Conservation (phyloP, 139 green algal species). For the Picochlorum sp. region DNA sequence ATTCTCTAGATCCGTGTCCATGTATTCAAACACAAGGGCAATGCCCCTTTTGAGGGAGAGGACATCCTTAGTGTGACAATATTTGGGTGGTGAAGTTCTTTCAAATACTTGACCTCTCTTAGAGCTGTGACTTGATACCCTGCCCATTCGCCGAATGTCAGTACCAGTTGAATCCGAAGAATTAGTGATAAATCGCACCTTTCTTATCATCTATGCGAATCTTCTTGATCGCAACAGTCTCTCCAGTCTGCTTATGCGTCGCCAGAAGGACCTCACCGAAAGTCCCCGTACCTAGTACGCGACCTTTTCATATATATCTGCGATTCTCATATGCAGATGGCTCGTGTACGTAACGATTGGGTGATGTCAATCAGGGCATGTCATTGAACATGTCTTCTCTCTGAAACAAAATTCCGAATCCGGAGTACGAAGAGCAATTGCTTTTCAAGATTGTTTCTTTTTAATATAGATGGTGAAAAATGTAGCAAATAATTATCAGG, state of each 20-base stretch:
- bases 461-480: no score
- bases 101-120: constrained; percentile 85
- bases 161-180: not conserved
- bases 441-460: no score
- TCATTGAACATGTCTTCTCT: no score
- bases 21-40: constrained; percentile 70
- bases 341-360: no score
- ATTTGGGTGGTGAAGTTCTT: constrained; percentile 64
- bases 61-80: constrained; percentile 74
- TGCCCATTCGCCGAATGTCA: constrained; percentile 14
- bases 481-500: not conserved
- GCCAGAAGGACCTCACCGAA: constrained; percentile 74
- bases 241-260: constrained; percentile 72
- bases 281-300: constrained; percentile 56
- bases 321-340: not conserved
- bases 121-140: constrained; percentile 82
- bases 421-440: no score
- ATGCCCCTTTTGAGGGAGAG: constrained; percentile 58
- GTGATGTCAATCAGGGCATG: no score
- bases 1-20: constrained; percentile 70
- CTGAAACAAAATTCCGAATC: no score
- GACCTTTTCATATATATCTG: constrained; percentile 59
- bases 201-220: constrained; percentile 56
- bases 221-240: constrained; percentile 85
- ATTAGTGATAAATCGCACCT: not conserved